Percentiles rank a stretch among this genome's conserved stretches.
Conservation (phyloP, 2,329 filamentous ascomycete species). For the Cadophora luteo-olivacea region DNA sequence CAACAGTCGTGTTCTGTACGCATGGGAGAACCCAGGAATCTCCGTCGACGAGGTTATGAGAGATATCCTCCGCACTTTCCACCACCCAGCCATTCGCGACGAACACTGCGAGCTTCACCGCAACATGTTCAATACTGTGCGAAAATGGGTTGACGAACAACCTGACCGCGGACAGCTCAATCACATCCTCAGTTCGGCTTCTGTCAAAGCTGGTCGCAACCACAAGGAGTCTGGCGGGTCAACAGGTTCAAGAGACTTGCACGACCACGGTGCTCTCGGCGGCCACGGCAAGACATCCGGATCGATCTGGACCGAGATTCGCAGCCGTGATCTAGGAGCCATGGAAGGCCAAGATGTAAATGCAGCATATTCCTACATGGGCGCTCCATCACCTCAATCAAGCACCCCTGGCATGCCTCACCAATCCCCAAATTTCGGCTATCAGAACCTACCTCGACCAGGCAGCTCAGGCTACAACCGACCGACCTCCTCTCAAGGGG, state of each 20-base stretch:
- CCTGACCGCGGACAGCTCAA: constrained; percentile 73
- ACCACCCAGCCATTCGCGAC: constrained; percentile 86
- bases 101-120: constrained; percentile 79
- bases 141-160: constrained; percentile 77
- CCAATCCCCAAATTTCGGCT: constrained; percentile 39
- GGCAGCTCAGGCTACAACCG: constrained; percentile 30
- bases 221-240: constrained; percentile 53
- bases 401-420: constrained; percentile 33
- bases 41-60: constrained; percentile 83
- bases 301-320: constrained; percentile 67
- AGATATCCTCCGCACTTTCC: constrained; percentile 83
- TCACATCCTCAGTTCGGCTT: constrained; percentile 78
- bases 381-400: constrained; percentile 32
- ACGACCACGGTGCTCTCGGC: constrained; percentile 44
- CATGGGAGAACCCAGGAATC: constrained; percentile 88
- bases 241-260: constrained; percentile 45
- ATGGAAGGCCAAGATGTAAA: constrained; percentile 58
- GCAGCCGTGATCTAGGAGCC: constrained; percentile 61
- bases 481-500: constrained; percentile 34
- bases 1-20: constrained; percentile 78
- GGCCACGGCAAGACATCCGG: constrained; percentile 64
- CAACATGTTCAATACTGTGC: constrained; percentile 87
- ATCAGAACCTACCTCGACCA: constrained; percentile 34
- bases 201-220: constrained; percentile 83
- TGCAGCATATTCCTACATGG: constrained; percentile 37